Evolutionary conservation across 768 basidiomycete genomes (phyloP).

Genomic region (Suillus variegatus): DNA sequence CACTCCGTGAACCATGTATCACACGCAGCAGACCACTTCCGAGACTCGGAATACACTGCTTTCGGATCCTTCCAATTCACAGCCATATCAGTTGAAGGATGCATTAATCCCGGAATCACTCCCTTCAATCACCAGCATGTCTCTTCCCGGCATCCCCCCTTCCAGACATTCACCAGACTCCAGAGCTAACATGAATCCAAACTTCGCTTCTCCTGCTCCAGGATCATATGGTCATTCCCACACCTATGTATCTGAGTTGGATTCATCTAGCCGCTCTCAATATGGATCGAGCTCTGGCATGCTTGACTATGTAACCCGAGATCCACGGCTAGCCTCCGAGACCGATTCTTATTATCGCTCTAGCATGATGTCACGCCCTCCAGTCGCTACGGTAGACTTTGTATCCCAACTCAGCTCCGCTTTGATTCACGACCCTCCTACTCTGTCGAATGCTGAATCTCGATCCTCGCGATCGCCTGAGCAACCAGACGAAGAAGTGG

Average conservation of each 20-base stretch:
- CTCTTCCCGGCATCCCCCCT: conserved; percentile 15
- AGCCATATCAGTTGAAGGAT: conserved; percentile 5
- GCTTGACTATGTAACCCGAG: conserved; percentile 6
- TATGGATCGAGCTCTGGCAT: conserved; percentile 6
- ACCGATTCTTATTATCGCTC: conserved; percentile 7
- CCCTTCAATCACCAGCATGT: conserved; percentile 21
- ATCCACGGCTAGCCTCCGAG: conserved; percentile 9
- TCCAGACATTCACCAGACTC: conserved; percentile 9
- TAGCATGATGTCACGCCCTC: conserved; percentile 1
- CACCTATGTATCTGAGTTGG: conserved; percentile 7
- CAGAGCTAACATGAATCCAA: conserved; percentile 9
- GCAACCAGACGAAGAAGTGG: conserved; percentile 4
- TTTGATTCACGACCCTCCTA: conserved; percentile 3
- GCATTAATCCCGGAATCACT: conserved; percentile 9
- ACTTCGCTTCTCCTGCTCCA: conserved; percentile 6
- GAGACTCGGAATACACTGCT: conserved; percentile 10
- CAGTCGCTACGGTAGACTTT: conserved; percentile 4
- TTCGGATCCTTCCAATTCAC: conserved; percentile 3
- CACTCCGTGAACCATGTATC: conserved; percentile 12
- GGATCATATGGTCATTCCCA: conserved; percentile 11
- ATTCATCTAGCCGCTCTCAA: conserved; percentile 9
- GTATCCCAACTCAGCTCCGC: conserved; percentile 13
- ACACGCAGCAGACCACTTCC: conserved; percentile 15
- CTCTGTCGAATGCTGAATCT: conserved; percentile 10
- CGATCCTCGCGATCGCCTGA: conserved; percentile 9